Conservation (phyloP, 2,329 filamentous ascomycete genomes). For the Arthrinium puccinioides region DNA sequence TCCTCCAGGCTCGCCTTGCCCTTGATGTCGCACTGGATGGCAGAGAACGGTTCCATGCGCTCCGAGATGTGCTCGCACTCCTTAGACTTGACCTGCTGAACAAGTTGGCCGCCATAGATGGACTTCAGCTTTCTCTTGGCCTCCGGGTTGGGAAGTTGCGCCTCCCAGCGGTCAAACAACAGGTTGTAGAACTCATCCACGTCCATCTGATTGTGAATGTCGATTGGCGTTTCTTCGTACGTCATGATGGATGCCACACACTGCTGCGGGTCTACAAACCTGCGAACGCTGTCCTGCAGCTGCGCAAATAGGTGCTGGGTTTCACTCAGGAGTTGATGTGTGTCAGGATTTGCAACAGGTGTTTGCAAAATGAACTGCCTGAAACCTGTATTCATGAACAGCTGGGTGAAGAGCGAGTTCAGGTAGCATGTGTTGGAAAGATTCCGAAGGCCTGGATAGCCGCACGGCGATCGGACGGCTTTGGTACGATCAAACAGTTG, state of each 20-base stretch:
- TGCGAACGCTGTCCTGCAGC: conserved; percentile 76
- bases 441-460: conserved; percentile 86
- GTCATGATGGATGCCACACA: conserved; percentile 73
- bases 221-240: conserved; percentile 75
- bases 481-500: conserved; percentile 58
- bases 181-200: conserved; percentile 97
- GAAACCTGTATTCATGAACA: conserved; percentile 93
- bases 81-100: conserved; percentile 92
- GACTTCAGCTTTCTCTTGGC: conserved; percentile 67
- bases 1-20: conserved; percentile 79
- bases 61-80: conserved; percentile 94
- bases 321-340: conserved; percentile 64
- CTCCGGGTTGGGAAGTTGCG: conserved; percentile 61
- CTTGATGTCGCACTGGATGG: conserved; percentile 94
- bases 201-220: conserved; percentile 90
- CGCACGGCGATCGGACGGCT: conserved; percentile 66
- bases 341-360: conserved; percentile 44
- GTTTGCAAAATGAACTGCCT: conserved; percentile 72
- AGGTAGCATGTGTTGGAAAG: conserved; percentile 95
- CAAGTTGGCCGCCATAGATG: conserved; percentile 85
- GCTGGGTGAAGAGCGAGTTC: conserved; percentile 87
- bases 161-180: conserved; percentile 85
- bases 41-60: conserved; percentile 81
- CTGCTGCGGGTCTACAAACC: conserved; percentile 63
- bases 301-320: conserved; percentile 76